A percentile compares a stretch with the other conserved stretches of the same genome.
Evolutionary conservation across 2,329 filamentous ascomycete genomes (phyloP).

Genomic region (Reticulascus tulasneorum): DNA sequence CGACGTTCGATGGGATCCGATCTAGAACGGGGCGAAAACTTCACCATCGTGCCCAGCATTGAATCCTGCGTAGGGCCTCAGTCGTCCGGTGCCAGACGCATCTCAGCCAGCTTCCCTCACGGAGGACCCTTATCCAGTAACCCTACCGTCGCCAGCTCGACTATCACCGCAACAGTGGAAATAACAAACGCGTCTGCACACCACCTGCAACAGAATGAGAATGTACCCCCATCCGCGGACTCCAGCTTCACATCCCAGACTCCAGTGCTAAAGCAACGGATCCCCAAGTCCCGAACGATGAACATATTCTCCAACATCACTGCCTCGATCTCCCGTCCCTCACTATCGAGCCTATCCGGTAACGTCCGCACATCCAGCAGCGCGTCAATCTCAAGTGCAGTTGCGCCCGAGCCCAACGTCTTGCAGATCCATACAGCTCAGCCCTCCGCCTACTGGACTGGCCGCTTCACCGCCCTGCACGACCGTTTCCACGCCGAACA

Average conservation of each 20-base stretch:
- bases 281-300: conserved; percentile 43
- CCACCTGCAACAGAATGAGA: conserved; percentile 22
- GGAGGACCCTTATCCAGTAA: conserved; percentile 20
- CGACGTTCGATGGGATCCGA: conserved; percentile 31
- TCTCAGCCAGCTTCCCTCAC: conserved; percentile 26
- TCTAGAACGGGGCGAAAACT: conserved; percentile 27
- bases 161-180: conserved; percentile 19
- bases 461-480: conserved; percentile 54
- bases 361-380: conserved; percentile 12
- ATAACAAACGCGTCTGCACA: conserved; percentile 9
- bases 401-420: conserved; percentile 1
- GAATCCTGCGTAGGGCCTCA: conserved; percentile 5
- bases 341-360: conserved; percentile 6
- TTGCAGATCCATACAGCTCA: conserved; percentile 36
- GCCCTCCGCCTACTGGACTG: conserved; percentile 55
- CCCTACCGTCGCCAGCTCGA: conserved; percentile 25
- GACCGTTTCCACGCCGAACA: conserved; percentile 46
- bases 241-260: not conserved
- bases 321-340: conserved; percentile 35
- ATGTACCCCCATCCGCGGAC: conserved; percentile 14
- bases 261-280: conserved; percentile 6
- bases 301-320: conserved; percentile 41
- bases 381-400: conserved; percentile 6
- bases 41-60: conserved; percentile 31
- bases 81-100: conserved; percentile 10